Percentiles rank a stretch among this genome's conserved stretches.
Conservation (phyloP, 164 flowering plant species). For the Liriodendron chinense region DNA sequence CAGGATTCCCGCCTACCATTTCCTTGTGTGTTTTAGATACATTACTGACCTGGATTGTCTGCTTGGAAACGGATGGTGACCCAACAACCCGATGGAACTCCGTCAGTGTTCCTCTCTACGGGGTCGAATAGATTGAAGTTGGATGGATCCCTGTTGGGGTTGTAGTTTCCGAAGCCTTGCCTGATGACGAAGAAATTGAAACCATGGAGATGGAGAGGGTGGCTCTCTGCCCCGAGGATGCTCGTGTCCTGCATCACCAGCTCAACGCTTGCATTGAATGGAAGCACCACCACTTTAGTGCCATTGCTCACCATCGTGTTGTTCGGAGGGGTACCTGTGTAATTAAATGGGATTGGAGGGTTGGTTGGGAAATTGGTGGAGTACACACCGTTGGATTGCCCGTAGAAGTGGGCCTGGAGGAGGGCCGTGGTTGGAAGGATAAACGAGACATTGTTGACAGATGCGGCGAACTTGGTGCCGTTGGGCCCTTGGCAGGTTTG, state of each 20-base stretch:
- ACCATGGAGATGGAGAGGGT: slow-evolving; percentile 76
- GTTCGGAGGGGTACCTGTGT: slow-evolving; percentile 62
- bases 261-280: slow-evolving; percentile 59
- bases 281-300: slow-evolving; percentile 44
- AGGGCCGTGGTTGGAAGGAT: slow-evolving; percentile 44
- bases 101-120: slow-evolving; percentile 53
- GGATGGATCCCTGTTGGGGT: slow-evolving; percentile 42
- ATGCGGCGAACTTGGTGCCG: slow-evolving; percentile 46
- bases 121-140: slow-evolving; percentile 63
- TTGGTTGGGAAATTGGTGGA: slow-evolving; percentile 45
- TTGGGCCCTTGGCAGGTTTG: slow-evolving; percentile 70
- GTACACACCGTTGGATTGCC: slow-evolving; percentile 49
- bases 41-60: slow-evolving; percentile 58
- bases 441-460: slow-evolving; percentile 60
- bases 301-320: slow-evolving; percentile 43
- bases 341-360: slow-evolving; percentile 43
- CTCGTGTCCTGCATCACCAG: slow-evolving; percentile 66
- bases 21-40: neutral
- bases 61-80: slow-evolving; percentile 55
- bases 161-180: slow-evolving; percentile 59
- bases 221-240: slow-evolving; percentile 64
- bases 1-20: too few relatives aligned
- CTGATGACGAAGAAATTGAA: slow-evolving; percentile 69
- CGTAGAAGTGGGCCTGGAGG: slow-evolving; percentile 53
- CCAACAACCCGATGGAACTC: slow-evolving; percentile 66